A percentile compares a stretch with the other conserved stretches of the same genome.
phyloP scores from a whole-genome alignment of 176 grass and related monocot species.

The Cenchrus purpureus region DNA sequence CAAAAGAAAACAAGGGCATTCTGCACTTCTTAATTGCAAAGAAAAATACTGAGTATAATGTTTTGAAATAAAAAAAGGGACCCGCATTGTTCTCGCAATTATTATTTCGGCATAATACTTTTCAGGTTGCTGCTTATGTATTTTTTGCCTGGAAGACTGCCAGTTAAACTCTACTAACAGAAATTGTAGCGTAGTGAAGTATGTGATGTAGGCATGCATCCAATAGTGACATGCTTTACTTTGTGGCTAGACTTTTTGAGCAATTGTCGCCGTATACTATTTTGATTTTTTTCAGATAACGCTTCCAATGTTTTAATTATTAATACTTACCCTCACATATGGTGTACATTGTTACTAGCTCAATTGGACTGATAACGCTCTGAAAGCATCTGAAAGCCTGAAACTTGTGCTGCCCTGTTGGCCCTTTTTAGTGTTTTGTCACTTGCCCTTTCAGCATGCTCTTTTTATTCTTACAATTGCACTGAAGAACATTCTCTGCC shows the following conservation, averaged over 20 bases:
- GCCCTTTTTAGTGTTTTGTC: background rate
- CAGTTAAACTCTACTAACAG: background rate
- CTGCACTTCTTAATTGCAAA: background rate
- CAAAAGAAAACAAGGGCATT: background rate
- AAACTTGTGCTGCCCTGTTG: constrained; percentile 9
- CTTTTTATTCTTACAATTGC: background rate
- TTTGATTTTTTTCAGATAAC: background rate
- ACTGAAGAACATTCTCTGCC: constrained; percentile 3
- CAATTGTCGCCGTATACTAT: background rate
- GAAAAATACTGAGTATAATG: background rate
- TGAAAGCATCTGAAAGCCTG: background rate
- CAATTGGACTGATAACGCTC: constrained; percentile 3
- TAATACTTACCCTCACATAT: background rate
- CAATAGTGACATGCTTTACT: constrained; percentile 1
- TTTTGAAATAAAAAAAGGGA: background rate
- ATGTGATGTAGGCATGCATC: background rate
- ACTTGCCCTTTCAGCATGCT: background rate
- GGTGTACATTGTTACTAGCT: background rate
- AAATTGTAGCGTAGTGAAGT: background rate
- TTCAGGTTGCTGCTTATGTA: background rate
- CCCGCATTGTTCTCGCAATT: background rate
- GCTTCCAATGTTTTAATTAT: constrained; percentile 13
- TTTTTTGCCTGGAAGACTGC: constrained; percentile 2
- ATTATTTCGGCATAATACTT: background rate
- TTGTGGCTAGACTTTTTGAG: background rate